These are phyloP conservation scores for Paraphoma sp. DNA, from an alignment of 2,329 filamentous ascomycete species.

Conservation along the genomic window DNA sequence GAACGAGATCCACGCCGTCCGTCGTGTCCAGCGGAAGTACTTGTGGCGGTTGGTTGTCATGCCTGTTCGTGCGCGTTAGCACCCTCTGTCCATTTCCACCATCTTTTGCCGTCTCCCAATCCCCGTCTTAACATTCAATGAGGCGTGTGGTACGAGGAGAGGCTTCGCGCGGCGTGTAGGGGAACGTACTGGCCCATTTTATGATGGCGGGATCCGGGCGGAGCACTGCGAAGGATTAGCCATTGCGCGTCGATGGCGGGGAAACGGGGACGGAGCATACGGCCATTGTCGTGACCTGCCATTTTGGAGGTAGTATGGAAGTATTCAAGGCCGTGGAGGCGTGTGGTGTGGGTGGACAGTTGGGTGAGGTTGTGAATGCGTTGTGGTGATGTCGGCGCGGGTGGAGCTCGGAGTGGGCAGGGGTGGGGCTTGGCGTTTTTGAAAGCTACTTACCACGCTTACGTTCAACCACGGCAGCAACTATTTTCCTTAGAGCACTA, in stretches of 20 bases:
- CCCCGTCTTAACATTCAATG: not conserved
- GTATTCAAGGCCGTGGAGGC: slow-evolving; percentile 16
- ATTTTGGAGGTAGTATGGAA: slow-evolving; percentile 27
- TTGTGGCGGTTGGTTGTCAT: slow-evolving; percentile 86
- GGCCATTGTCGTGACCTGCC: slow-evolving; percentile 36
- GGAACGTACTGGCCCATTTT: slow-evolving; percentile 60
- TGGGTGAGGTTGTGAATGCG: slow-evolving; percentile 48
- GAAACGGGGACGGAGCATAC: slow-evolving; percentile 13
- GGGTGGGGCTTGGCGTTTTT: slow-evolving; percentile 21
- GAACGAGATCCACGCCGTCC: slow-evolving; percentile 81
- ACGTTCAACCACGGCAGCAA: not conserved
- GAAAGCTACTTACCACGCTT: not conserved
- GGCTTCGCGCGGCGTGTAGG: slow-evolving; percentile 47
- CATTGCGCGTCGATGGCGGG: slow-evolving; percentile 18
- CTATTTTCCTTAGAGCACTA: too few species aligned
- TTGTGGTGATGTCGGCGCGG: slow-evolving; percentile 20
- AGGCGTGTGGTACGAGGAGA: not conserved
- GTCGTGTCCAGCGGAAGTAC: slow-evolving; percentile 92
- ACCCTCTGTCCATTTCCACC: not conserved
- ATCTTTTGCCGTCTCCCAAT: not conserved
- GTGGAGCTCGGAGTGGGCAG: slow-evolving; percentile 15
- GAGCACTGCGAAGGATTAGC: slow-evolving; percentile 51
- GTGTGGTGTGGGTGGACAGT: slow-evolving; percentile 39
- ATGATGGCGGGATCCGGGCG: slow-evolving; percentile 63
- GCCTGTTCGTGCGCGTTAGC: slow-evolving; percentile 58